Evolutionary conservation across 2,329 filamentous ascomycete species (phyloP).

Genomic region (Beauveria pseudobassiana): DNA sequence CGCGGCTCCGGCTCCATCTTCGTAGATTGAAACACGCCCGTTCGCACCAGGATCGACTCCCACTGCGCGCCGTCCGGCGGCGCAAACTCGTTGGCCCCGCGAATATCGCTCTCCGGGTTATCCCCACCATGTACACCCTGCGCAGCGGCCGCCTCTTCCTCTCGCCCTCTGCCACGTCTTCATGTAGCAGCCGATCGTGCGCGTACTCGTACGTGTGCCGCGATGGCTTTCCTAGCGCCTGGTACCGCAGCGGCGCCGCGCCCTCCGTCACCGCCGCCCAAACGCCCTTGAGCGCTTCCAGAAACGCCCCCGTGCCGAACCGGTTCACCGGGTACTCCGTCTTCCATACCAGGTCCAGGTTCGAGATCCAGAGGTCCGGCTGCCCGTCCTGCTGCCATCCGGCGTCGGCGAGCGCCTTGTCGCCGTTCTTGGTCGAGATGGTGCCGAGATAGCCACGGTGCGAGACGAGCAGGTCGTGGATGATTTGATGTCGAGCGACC

Average conservation of each 20-base stretch:
- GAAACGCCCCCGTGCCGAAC: conserved; percentile 86
- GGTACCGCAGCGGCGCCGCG: conserved; percentile 44
- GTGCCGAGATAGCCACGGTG: conserved; percentile 74
- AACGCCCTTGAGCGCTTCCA: conserved; percentile 70
- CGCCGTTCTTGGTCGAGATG: conserved; percentile 63
- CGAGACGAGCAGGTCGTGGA: conserved; percentile 77
- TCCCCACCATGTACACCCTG: conserved; percentile 93
- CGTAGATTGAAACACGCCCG: conserved; percentile 60
- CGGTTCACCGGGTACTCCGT: conserved; percentile 77
- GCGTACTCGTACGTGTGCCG: conserved; percentile 75
- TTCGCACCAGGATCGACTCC: conserved; percentile 70
- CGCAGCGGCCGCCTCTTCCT: conserved; percentile 53
- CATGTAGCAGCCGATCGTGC: conserved; percentile 58
- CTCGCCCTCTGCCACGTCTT: conserved; percentile 18
- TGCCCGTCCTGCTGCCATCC: conserved; percentile 82
- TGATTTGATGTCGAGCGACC: conserved; percentile 86
- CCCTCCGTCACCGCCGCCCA: conserved; percentile 67
- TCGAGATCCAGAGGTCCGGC: conserved; percentile 78
- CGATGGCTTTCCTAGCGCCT: conserved; percentile 77
- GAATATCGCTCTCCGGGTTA: conserved; percentile 84
- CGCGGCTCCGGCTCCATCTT: conserved; percentile 40
- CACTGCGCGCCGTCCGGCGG: conserved; percentile 64
- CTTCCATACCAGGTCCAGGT: conserved; percentile 86
- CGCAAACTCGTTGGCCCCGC: conserved; percentile 70
- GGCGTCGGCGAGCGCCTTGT: conserved; percentile 53